Percentiles rank a stretch among this genome's conserved stretches.
phyloP scores from a whole-genome alignment of 148 eudicot genomes.

The Polygonum maritimum region DNA sequence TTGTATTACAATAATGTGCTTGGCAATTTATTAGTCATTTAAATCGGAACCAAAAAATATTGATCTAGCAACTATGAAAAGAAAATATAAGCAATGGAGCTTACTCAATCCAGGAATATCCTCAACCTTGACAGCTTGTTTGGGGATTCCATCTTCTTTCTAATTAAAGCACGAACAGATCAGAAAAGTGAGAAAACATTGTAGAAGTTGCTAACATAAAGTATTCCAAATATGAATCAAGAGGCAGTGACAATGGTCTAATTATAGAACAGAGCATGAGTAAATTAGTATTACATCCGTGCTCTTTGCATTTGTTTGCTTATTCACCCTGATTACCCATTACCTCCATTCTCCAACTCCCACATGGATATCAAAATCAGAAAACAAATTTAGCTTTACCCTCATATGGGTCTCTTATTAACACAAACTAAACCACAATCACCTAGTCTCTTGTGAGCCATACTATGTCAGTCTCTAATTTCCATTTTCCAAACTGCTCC shows the following conservation, averaged over 20 bases:
- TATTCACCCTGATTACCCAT: neutral
- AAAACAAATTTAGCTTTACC: neutral
- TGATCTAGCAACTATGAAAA: neutral
- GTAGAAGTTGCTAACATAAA: neutral
- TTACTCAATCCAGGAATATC: constrained; percentile 91
- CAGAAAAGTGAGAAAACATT: neutral
- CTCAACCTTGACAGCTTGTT: constrained; percentile 65
- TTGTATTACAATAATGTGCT: neutral
- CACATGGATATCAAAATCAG: neutral
- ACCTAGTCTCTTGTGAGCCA: neutral
- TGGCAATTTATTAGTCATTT: neutral
- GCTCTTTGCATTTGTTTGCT: neutral
- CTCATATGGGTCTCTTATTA: neutral
- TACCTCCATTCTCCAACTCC: neutral
- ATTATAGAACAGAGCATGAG: neutral
- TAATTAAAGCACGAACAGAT: constrained; percentile 23
- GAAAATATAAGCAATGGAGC: constrained; percentile 15
- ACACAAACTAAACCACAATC: neutral
- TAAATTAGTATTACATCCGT: neutral
- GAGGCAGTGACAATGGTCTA: neutral
- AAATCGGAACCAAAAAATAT: neutral
- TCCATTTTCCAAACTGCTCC: neutral
- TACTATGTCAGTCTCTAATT: neutral
- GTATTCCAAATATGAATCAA: neutral
- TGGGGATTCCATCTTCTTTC: constrained; percentile 83